phyloP scores from a whole-genome alignment of 495 filamentous ascomycete genomes.

The Penicillium salamii region DNA sequence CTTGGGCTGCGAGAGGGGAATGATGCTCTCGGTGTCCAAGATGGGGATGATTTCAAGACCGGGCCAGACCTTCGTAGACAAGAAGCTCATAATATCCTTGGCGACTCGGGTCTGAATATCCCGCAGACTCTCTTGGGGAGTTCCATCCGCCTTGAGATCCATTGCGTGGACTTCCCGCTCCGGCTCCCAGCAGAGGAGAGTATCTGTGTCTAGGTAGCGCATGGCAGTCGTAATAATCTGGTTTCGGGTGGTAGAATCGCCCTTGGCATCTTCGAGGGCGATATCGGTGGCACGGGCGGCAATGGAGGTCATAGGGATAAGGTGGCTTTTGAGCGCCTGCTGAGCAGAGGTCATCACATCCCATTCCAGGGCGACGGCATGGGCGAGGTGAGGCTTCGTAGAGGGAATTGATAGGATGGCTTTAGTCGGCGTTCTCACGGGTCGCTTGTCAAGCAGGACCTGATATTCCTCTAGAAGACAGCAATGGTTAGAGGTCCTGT shows the following conservation, averaged over 20 bases:
- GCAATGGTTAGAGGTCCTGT: background rate
- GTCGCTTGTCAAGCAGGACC: slow-evolving; percentile 75
- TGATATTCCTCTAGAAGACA: slow-evolving; percentile 56
- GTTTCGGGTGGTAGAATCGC: slow-evolving; percentile 42
- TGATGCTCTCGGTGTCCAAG: slow-evolving; percentile 67
- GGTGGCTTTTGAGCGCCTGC: slow-evolving; percentile 73
- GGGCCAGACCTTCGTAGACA: slow-evolving; percentile 79
- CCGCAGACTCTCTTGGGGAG: slow-evolving; percentile 55
- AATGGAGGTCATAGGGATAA: slow-evolving; percentile 88
- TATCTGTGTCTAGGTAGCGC: slow-evolving; percentile 89
- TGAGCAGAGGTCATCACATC: slow-evolving; percentile 74
- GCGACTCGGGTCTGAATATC: slow-evolving; percentile 67
- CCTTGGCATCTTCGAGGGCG: slow-evolving; percentile 58
- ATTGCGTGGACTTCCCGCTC: slow-evolving; percentile 38
- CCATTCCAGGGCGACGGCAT: slow-evolving; percentile 88
- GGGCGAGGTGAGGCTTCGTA: slow-evolving; percentile 78
- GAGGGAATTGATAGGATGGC: slow-evolving; percentile 66
- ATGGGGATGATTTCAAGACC: slow-evolving; percentile 74
- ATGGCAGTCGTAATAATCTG: slow-evolving; percentile 66
- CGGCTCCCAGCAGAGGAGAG: slow-evolving; percentile 88
- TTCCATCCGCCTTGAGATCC: slow-evolving; percentile 28
- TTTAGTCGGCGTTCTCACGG: slow-evolving; percentile 76
- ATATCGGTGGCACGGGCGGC: slow-evolving; percentile 79
- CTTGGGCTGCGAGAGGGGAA: slow-evolving; percentile 67
- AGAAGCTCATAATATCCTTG: slow-evolving; percentile 61